Percentiles rank a stretch among this genome's conserved stretches.
These are phyloP conservation scores for Yarrowia phangngaensis DNA, from an alignment of 805 yeast species.

Conservation along the genomic window DNA sequence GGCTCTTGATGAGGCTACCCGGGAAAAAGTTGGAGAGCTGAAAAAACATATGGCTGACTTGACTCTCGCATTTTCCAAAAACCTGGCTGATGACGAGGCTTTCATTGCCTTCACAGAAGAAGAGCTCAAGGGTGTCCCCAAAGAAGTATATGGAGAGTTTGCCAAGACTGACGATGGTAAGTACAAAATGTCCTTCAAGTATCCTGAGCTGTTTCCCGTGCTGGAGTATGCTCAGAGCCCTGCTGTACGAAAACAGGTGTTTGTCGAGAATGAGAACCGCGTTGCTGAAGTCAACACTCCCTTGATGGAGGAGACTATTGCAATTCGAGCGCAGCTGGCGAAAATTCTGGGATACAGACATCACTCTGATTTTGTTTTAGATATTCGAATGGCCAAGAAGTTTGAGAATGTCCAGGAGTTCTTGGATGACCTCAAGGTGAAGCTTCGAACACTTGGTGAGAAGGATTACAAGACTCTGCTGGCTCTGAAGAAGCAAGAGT, in stretches of 20 bases:
- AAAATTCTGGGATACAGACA: constrained; percentile 59
- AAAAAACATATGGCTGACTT: constrained; percentile 58
- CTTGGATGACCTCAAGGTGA: constrained; percentile 56
- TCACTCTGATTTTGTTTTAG: constrained; percentile 67
- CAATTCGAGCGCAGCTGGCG: constrained; percentile 60
- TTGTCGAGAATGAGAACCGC: constrained; percentile 63
- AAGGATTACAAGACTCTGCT: constrained; percentile 51
- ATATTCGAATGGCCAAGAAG: constrained; percentile 75
- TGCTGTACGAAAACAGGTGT: constrained; percentile 64
- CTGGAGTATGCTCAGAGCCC: constrained; percentile 63
- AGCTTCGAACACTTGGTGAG: constrained; percentile 57
- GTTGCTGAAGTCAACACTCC: constrained; percentile 57
- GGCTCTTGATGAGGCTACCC: constrained; percentile 51
- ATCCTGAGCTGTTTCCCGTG: constrained; percentile 77
- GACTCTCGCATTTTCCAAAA: constrained; percentile 56
- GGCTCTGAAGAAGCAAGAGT: constrained; percentile 53
- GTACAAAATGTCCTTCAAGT: constrained; percentile 70
- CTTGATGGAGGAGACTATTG: constrained; percentile 56
- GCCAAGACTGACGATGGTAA: constrained; percentile 44
- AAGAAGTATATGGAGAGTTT: constrained; percentile 54
- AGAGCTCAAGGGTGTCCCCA: constrained; percentile 72
- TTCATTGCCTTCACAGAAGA: constrained; percentile 56
- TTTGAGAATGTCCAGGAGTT: constrained; percentile 58
- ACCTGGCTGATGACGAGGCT: constrained; percentile 68
- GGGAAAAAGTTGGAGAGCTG: constrained; percentile 55